phyloP scores from a whole-genome alignment of 2,329 filamentous ascomycete genomes.

The Drechslerella coelobrocha region DNA sequence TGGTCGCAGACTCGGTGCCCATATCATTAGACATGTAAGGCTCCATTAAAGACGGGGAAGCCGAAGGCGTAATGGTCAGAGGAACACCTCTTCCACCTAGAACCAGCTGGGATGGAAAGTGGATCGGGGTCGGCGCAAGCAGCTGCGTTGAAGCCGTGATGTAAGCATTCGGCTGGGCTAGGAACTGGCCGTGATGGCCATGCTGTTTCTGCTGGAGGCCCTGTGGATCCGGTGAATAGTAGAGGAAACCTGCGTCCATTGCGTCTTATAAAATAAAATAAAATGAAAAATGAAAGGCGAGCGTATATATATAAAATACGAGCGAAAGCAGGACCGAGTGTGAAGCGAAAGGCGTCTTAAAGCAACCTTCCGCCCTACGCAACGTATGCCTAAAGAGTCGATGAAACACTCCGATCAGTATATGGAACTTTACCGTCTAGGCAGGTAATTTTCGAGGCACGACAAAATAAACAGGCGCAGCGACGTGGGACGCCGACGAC shows the following conservation, averaged over 20 bases:
- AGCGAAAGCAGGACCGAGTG: conserved; percentile 14
- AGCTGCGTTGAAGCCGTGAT: conserved; percentile 49
- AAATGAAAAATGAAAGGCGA: too few species aligned
- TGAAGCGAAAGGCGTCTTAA: conserved; percentile 22
- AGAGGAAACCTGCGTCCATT: conserved; percentile 54
- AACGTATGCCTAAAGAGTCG: conserved; percentile 48
- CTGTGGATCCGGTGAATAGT: conserved; percentile 55
- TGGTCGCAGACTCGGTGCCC: conserved; percentile 47
- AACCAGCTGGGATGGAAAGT: conserved; percentile 50
- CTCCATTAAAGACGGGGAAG: conserved; percentile 49
- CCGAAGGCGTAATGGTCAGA: conserved; percentile 50
- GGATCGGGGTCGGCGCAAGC: conserved; percentile 49
- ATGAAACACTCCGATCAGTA: conserved; percentile 51
- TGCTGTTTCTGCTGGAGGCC: conserved; percentile 54
- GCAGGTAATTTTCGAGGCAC: conserved; percentile 44
- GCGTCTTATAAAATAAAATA: conserved; percentile 45
- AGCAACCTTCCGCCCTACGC: conserved; percentile 41
- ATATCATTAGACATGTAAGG: conserved; percentile 43
- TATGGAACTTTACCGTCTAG: conserved; percentile 45
- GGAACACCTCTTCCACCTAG: conserved; percentile 51
- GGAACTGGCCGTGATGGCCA: conserved; percentile 53
- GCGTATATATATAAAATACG: conserved; percentile 21
- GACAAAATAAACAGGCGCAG: conserved; percentile 37
- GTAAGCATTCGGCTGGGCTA: conserved; percentile 55
- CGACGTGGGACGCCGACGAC: background rate